These are phyloP conservation scores for Lasiosphaeria hispida DNA, from an alignment of 495 filamentous ascomycete species.

Conservation along the genomic window DNA sequence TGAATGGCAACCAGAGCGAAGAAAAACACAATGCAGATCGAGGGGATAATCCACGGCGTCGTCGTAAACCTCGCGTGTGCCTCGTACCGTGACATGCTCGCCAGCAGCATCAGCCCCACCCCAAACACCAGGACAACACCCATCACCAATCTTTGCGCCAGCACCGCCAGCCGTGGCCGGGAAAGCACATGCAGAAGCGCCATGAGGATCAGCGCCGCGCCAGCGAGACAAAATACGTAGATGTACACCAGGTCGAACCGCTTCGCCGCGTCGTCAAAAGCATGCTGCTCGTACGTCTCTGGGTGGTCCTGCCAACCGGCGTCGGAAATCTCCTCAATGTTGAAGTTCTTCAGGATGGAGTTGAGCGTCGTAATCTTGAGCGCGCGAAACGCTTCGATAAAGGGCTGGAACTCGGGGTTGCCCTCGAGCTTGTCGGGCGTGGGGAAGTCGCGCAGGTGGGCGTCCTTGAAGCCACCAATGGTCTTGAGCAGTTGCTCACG, in stretches of 20 bases:
- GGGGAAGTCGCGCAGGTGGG: neutral
- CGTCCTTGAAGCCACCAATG: neutral
- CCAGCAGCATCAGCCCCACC: neutral
- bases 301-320: neutral
- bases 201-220: slow-evolving; percentile 4
- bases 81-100: neutral
- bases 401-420: neutral
- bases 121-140: neutral
- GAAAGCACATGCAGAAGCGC: neutral
- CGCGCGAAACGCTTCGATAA: neutral
- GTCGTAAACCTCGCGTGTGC: neutral
- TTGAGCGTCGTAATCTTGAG: slow-evolving; percentile 3
- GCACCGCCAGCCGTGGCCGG: neutral
- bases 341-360: slow-evolving; percentile 2
- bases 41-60: slow-evolving; percentile 2
- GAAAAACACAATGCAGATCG: slow-evolving; percentile 1
- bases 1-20: too few species aligned
- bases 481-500: neutral
- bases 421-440: neutral
- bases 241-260: slow-evolving; percentile 1
- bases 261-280: neutral
- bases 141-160: neutral
- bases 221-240: neutral
- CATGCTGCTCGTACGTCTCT: neutral
- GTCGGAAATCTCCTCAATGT: neutral